Evolutionary conservation across 2,329 filamentous ascomycete genomes (phyloP).

Genomic region (Emericellopsis cladophorae): DNA sequence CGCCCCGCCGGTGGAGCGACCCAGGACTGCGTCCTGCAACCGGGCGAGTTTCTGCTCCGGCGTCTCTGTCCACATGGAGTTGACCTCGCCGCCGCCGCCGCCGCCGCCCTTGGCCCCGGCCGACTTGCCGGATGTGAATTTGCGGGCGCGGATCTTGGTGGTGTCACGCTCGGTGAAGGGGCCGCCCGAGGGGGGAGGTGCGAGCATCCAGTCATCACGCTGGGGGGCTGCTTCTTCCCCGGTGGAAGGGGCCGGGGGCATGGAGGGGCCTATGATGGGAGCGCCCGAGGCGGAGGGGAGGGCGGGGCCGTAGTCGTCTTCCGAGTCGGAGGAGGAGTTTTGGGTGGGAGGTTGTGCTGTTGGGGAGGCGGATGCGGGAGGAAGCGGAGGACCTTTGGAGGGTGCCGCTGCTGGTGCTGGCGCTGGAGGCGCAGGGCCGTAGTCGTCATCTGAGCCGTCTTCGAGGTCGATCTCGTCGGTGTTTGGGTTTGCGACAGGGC

Average conservation of each 20-base stretch:
- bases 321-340: constrained; percentile 27
- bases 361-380: constrained; percentile 24
- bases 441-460: constrained; percentile 26
- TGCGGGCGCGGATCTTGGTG: constrained; percentile 68
- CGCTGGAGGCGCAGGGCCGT: constrained; percentile 23
- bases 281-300: constrained; percentile 37
- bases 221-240: constrained; percentile 33
- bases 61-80: constrained; percentile 79
- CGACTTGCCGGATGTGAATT: constrained; percentile 56
- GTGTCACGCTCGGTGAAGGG: constrained; percentile 58
- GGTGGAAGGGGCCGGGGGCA: constrained; percentile 11
- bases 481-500: constrained; percentile 5
- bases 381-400: constrained; percentile 24
- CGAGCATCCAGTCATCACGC: constrained; percentile 79
- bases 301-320: constrained; percentile 47
- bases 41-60: constrained; percentile 76
- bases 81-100: constrained; percentile 13
- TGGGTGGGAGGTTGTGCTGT: constrained; percentile 14
- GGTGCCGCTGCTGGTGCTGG: constrained; percentile 4
- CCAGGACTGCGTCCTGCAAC: constrained; percentile 71
- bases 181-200: constrained; percentile 43
- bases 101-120: constrained; percentile 14
- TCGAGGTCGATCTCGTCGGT: constrained; percentile 32
- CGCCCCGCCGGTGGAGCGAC: constrained; percentile 34
- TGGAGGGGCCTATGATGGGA: constrained; percentile 22